Base-by-base conservation (phyloP, 768 basidiomycete genomes). In the Wakefieldia striispora region DNA sequence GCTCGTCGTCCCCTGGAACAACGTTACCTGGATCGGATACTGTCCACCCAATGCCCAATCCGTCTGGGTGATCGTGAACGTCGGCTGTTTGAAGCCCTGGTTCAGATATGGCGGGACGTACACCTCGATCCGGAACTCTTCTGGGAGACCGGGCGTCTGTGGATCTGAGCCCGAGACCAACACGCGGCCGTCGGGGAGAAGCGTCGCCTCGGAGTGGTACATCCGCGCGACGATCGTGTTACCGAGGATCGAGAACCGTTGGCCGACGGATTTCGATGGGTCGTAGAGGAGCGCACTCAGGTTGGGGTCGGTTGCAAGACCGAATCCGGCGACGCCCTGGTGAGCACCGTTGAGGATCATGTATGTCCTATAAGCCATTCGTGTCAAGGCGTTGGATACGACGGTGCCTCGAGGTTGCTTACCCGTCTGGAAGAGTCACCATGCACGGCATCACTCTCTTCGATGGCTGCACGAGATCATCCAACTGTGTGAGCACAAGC, bases 31-130 rank as follows among this genome's bases (percentile, higher is more conserved):
- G 55, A 91, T 84, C 2, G 66, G 61, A 55, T 82, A 81, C n/a
- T 64, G 63, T 13, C 75, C 74, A 0, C 79, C 75, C 26, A 84
- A 81, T 0, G 57, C 65, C 86, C 87, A 90, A 59, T 91, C 88
- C 10, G 74, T 79, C 48, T 72, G 61, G 0, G 74, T 55, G 39
- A 88, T 73, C 19, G 74, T 81, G 63, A 83, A 86, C 36, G 67
- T 71, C 0, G 88, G 93, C 49, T 85, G 86, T 4, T 55, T 64
- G 52, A 75, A 68, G 11, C 86, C 86, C 53, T 78, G 68, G 53
- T 70, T 82, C 51, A 91, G 77, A 68, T 95, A 97, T 12, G 88
- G 90, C 6, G 95, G 95, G 59, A 88, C 78, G 70, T 95, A 97
- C 24, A 86, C 83, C 65, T 87, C 77, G 54, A 78, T 78, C 12